Evolutionary conservation across 208 protist species (phyloP).

Genomic region (Crithidia sp.): DNA sequence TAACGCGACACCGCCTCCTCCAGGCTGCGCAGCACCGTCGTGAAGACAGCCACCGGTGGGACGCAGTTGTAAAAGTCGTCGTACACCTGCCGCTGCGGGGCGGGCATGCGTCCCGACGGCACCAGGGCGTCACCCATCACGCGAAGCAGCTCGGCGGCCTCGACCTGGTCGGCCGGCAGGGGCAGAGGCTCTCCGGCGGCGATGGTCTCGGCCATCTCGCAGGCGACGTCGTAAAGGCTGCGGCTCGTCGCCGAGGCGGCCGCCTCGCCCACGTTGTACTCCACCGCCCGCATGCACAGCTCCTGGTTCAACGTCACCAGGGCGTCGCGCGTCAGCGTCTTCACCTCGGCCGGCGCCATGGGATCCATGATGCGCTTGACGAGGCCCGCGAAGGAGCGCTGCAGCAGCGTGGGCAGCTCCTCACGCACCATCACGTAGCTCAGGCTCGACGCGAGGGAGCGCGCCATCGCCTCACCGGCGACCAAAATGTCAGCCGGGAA

Average conservation of each 20-base stretch:
- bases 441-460: conserved; percentile 79
- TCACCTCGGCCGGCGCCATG: conserved; percentile 26
- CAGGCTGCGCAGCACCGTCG: conserved; percentile 52
- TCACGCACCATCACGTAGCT: conserved; percentile 93
- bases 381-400: conserved; percentile 36
- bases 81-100: conserved; percentile 92
- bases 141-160: conserved; percentile 54
- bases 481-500: conserved; percentile 68
- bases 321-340: conserved; percentile 21
- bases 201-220: conserved; percentile 70
- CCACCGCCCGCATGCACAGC: conserved; percentile 74
- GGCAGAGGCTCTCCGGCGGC: conserved; percentile 33
- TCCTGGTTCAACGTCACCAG: conserved; percentile 68
- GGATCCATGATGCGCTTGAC: conserved; percentile 17
- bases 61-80: conserved; percentile 92
- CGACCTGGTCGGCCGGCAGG: conserved; percentile 59
- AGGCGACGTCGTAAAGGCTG: conserved; percentile 67
- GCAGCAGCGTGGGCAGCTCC: conserved; percentile 81
- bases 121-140: conserved; percentile 92
- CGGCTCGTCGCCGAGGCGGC: conserved; percentile 73
- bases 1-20: conserved; percentile 77
- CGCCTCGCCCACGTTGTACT: conserved; percentile 93
- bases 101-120: conserved; percentile 85
- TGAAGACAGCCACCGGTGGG: conserved; percentile 79
- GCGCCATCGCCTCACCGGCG: conserved; percentile 78